These are phyloP conservation scores for Wallemia mellicola DNA, from an alignment of 1,284 basidiomycete species.

Conservation along the genomic window DNA sequence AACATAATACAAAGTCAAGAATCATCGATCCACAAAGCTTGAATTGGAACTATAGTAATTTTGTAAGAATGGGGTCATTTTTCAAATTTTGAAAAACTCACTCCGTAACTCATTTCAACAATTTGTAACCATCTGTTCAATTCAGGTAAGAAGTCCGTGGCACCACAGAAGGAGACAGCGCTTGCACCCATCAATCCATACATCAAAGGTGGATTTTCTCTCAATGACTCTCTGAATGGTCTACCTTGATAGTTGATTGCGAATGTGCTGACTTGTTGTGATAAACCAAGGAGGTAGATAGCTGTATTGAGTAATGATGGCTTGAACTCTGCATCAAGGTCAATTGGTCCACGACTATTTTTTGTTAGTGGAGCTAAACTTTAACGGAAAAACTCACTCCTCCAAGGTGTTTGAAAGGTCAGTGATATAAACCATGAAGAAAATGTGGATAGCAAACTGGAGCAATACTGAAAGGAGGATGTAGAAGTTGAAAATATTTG, in stretches of 20 bases:
- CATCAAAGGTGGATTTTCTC: slow-evolving; percentile 69
- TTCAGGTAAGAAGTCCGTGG: slow-evolving; percentile 80
- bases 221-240: slow-evolving; percentile 81
- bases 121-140: slow-evolving; percentile 89
- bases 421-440: slow-evolving; percentile 65
- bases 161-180: slow-evolving; percentile 66
- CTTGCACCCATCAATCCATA: slow-evolving; percentile 65
- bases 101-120: slow-evolving; percentile 48
- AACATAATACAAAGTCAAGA: slow-evolving; percentile 66
- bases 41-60: slow-evolving; percentile 36
- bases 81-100: slow-evolving; percentile 23
- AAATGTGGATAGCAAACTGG: slow-evolving; percentile 76
- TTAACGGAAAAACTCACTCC: slow-evolving; percentile 24
- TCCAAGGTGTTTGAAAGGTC: slow-evolving; percentile 43
- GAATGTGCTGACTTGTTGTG: slow-evolving; percentile 86
- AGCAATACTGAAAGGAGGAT: slow-evolving; percentile 62
- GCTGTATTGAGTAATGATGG: slow-evolving; percentile 75
- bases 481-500: slow-evolving; percentile 86
- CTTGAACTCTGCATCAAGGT: slow-evolving; percentile 79
- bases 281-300: slow-evolving; percentile 71
- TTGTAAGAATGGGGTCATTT: not conserved
- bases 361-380: not conserved
- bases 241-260: slow-evolving; percentile 91
- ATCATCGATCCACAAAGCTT: slow-evolving; percentile 50
- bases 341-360: slow-evolving; percentile 39